Evolutionary conservation across 2,329 filamentous ascomycete genomes (phyloP).

Genomic region (Leptosphaerulina australis): DNA sequence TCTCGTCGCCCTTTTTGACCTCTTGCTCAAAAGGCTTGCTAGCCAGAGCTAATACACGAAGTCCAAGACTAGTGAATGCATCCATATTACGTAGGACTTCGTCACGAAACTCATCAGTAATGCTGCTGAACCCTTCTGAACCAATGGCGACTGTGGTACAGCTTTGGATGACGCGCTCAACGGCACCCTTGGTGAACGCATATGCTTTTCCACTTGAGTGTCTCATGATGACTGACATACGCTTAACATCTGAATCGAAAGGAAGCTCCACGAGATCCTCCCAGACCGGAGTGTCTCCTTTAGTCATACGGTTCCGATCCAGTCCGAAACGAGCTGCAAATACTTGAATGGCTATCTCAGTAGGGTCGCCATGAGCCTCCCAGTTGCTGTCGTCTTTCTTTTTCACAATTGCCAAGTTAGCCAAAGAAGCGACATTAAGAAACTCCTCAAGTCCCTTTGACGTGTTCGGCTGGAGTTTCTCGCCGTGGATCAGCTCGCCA

Average conservation of each 20-base stretch:
- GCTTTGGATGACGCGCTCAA: conserved; percentile 69
- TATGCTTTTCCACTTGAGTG: conserved; percentile 42
- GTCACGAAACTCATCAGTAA: conserved; percentile 61
- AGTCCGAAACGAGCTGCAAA: conserved; percentile 72
- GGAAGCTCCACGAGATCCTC: conserved; percentile 67
- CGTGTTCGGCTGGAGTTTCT: conserved; percentile 21
- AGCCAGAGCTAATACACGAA: conserved; percentile 72
- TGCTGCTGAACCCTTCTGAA: conserved; percentile 45
- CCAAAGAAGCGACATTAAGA: conserved; percentile 48
- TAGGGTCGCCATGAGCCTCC: conserved; percentile 53
- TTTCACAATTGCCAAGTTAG: conserved; percentile 60
- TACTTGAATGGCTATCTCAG: conserved; percentile 77
- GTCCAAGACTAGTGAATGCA: conserved; percentile 67
- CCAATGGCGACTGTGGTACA: conserved; percentile 62
- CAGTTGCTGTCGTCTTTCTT: conserved; percentile 50
- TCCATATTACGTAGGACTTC: conserved; percentile 72
- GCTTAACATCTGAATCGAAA: conserved; percentile 76
- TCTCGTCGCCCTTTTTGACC: conserved; percentile 53
- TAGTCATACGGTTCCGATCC: conserved; percentile 61
- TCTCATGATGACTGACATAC: conserved; percentile 74
- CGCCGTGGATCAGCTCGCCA: conserved; percentile 11
- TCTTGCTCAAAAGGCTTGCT: conserved; percentile 54
- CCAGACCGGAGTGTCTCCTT: conserved; percentile 38
- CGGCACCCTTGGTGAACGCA: conserved; percentile 70
- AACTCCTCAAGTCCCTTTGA: conserved; percentile 37